A percentile compares a stretch with the other conserved stretches of the same genome.
phyloP scores from a whole-genome alignment of 140 eudicot genomes.

The Bidens hawaiensis region DNA sequence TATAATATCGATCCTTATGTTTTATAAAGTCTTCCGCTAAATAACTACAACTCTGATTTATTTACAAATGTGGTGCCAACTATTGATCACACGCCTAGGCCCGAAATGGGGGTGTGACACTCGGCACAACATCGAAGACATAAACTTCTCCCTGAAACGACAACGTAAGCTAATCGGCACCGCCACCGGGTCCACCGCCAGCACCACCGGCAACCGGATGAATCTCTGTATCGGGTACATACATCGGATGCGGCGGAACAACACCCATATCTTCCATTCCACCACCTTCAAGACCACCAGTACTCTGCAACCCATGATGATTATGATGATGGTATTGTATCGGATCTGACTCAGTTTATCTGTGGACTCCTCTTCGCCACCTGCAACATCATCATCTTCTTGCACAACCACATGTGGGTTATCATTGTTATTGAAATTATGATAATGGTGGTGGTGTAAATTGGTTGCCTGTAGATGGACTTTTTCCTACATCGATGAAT shows the following conservation, averaged over 20 bases:
- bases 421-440: conserved; percentile 5
- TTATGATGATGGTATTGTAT: conserved; percentile 36
- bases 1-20: too few species aligned
- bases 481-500: conserved; percentile 16
- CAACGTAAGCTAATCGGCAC: conserved; percentile 72
- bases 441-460: conserved; percentile 17
- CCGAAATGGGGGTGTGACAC: too few species aligned
- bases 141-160: conserved; percentile 94
- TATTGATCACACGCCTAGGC: too few species aligned
- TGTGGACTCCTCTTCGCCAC: conserved; percentile 45
- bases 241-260: conserved; percentile 36
- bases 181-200: conserved; percentile 30
- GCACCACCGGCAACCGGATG: conserved; percentile 29
- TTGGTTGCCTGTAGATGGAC: conserved; percentile 25
- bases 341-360: conserved; percentile 58
- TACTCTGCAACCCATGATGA: conserved; percentile 27
- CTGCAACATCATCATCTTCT: conserved; percentile 49
- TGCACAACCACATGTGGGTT: conserved; percentile 24
- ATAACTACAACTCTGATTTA: too few species aligned
- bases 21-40: too few species aligned
- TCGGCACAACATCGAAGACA: conserved; percentile 89
- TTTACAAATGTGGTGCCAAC: too few species aligned
- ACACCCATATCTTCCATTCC: conserved; percentile 46
- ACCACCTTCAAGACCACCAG: conserved; percentile 16
- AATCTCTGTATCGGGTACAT: conserved; percentile 50